Evolutionary conservation across 169 alveolate genomes (phyloP).

Genomic region (Cryptosporidium ubiquitum): DNA sequence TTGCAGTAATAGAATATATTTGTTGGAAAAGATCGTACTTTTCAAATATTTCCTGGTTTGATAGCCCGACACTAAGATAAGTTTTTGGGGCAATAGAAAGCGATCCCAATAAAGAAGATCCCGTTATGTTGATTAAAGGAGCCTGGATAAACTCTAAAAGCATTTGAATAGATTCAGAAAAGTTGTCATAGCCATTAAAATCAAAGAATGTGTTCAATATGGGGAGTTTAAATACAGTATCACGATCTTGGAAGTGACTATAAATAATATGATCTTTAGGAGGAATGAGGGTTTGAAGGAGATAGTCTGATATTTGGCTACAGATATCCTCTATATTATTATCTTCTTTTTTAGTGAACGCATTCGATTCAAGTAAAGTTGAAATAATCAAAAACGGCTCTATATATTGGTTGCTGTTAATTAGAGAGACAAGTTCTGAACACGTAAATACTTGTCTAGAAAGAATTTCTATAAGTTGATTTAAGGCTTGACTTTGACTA

Average conservation of each 20-base stretch:
- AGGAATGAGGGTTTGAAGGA: constrained; percentile 59
- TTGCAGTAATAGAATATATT: constrained; percentile 44
- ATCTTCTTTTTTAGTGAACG: not conserved
- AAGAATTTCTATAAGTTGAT: not conserved
- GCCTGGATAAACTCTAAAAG: constrained; percentile 34
- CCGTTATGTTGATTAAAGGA: constrained; percentile 27
- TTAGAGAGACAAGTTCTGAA: constrained; percentile 22
- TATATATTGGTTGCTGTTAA: not conserved
- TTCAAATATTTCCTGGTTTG: constrained; percentile 43
- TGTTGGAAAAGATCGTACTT: constrained; percentile 62
- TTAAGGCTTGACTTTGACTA: not conserved
- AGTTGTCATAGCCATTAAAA: not conserved
- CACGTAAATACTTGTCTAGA: constrained; percentile 2
- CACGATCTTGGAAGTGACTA: not conserved
- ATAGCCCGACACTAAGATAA: constrained; percentile 3
- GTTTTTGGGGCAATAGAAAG: constrained; percentile 35
- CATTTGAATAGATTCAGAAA: constrained; percentile 20
- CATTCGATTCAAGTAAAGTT: not conserved
- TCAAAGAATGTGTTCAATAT: constrained; percentile 23
- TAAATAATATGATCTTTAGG: constrained; percentile 32
- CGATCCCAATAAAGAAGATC: constrained; percentile 26
- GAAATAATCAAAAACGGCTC: constrained; percentile 29
- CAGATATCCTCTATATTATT: constrained; percentile 13
- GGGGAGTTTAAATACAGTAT: not conserved
- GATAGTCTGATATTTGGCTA: constrained; percentile 35